phyloP scores from a whole-genome alignment of 805 yeast species.

The Schizosaccharomyces lindneri region DNA sequence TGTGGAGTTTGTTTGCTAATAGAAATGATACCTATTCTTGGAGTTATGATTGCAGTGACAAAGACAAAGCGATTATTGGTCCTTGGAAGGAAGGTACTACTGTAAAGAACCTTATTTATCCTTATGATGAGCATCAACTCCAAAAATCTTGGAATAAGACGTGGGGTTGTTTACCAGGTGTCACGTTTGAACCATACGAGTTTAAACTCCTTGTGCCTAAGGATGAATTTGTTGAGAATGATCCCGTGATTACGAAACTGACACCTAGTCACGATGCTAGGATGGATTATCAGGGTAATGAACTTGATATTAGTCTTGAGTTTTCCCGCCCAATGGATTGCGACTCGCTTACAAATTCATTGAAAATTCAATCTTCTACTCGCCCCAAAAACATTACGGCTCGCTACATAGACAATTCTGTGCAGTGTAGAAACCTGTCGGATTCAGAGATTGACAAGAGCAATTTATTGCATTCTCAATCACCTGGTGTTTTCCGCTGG shows the following conservation, averaged over 20 bases:
- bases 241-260: neutral
- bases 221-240: neutral
- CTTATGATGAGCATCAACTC: neutral
- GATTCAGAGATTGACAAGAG: neutral
- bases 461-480: neutral
- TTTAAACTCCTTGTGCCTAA: neutral
- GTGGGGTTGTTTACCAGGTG: neutral
- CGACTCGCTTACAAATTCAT: neutral
- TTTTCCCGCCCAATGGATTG: constrained; percentile 1
- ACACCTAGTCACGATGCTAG: constrained; percentile 1
- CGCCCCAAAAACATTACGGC: neutral
- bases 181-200: neutral
- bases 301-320: neutral
- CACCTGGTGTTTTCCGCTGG: neutral
- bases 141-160: neutral
- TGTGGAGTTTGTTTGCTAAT: neutral
- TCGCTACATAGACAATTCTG: neutral
- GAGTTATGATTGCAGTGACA: neutral
- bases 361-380: neutral
- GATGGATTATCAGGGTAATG: neutral
- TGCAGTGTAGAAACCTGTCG: neutral
- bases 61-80: neutral
- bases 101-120: neutral
- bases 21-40: neutral
- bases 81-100: neutral